phyloP scores from a whole-genome alignment of 257 asterid species.

The Nicotiana knightiana region DNA sequence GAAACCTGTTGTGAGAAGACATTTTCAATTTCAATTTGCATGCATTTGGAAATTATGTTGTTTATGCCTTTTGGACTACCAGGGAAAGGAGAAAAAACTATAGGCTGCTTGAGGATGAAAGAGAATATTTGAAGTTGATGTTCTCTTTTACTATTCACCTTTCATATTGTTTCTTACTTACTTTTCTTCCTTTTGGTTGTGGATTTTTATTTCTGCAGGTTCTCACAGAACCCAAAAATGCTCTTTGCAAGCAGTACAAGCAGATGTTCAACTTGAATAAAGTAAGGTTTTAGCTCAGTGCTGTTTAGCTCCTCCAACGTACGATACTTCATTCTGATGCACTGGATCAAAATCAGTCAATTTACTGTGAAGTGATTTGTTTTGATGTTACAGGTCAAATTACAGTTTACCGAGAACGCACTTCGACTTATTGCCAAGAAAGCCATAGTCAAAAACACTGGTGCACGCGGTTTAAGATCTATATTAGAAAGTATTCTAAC shows the following conservation, averaged over 20 bases:
- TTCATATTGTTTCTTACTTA: neutral
- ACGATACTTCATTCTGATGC: neutral
- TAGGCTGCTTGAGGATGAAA: neutral
- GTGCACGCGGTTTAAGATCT: constrained; percentile 95
- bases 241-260: constrained; percentile 88
- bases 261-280: constrained; percentile 75
- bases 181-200: neutral
- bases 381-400: constrained; percentile 44
- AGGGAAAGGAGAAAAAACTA: neutral
- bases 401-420: constrained; percentile 61
- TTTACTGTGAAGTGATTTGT: neutral
- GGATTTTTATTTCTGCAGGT: constrained; percentile 39
- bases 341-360: neutral
- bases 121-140: neutral
- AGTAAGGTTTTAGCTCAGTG: constrained; percentile 36
- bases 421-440: constrained; percentile 68
- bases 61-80: neutral
- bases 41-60: neutral
- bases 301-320: neutral
- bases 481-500: constrained; percentile 76
- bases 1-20: neutral
- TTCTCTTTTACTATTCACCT: neutral
- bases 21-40: neutral
- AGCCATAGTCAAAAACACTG: constrained; percentile 73
- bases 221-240: constrained; percentile 80